Percentiles rank a stretch among this genome's conserved stretches.
Conservation (phyloP, 495 filamentous ascomycete species). For the Aspergillus nidulans region DNA sequence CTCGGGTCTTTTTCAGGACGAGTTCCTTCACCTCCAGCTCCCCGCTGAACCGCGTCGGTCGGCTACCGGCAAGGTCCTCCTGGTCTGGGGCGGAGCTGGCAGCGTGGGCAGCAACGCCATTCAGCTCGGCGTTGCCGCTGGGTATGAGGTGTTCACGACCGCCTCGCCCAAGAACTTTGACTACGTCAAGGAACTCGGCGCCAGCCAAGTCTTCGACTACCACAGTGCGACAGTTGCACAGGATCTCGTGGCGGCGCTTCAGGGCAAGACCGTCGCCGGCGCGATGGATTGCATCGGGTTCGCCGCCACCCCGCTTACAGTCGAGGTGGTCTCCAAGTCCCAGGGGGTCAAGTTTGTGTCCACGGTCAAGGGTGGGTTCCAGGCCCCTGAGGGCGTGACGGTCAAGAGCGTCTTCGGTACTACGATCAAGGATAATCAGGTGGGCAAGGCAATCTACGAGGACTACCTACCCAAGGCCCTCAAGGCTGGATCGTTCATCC, state of each 20-base stretch:
- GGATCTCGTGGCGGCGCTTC: conserved; percentile 17
- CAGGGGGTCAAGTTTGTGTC: conserved; percentile 18
- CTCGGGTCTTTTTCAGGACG: conserved; percentile 45
- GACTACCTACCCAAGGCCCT: conserved; percentile 40
- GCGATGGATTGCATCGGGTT: conserved; percentile 20
- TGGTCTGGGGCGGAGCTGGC: conserved; percentile 58
- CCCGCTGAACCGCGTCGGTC: conserved; percentile 26
- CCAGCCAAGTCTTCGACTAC: conserved; percentile 57
- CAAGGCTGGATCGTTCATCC: conserved; percentile 10
- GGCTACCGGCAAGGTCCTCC: conserved; percentile 32
- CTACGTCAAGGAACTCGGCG: conserved; percentile 50
- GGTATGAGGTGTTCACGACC: conserved; percentile 55
- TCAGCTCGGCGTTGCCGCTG: conserved; percentile 56
- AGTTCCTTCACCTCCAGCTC: conserved; percentile 36
- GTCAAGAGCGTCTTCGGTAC: conserved; percentile 15
- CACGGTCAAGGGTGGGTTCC: conserved; percentile 6
- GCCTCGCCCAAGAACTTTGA: conserved; percentile 51
- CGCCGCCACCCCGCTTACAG: conserved; percentile 10
- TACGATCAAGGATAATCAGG: conserved; percentile 22
- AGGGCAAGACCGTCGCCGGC: conserved; percentile 28
- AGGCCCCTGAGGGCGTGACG: conserved; percentile 9
- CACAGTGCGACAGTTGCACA: conserved; percentile 28
- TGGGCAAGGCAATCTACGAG: conserved; percentile 33
- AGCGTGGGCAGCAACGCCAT: conserved; percentile 58
- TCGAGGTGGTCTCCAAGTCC: conserved; percentile 13